These are phyloP conservation scores for Periconia macrospinosa DNA, from an alignment of 2,329 filamentous ascomycete genomes.

Conservation along the genomic window DNA sequence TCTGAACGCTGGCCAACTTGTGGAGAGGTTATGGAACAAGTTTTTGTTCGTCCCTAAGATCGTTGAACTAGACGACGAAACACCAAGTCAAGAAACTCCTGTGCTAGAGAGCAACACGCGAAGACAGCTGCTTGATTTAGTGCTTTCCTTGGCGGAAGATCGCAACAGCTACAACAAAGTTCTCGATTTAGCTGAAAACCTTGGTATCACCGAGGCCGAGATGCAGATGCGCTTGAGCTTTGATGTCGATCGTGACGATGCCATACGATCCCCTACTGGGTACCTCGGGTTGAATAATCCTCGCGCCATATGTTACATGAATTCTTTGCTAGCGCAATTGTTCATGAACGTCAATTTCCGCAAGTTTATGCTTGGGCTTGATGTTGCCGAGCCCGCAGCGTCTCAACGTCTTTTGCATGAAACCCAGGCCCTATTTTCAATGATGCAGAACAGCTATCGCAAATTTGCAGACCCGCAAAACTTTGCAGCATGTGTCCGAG, in stretches of 20 bases:
- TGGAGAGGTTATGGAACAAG: slow-evolving; percentile 37
- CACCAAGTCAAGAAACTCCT: slow-evolving; percentile 19
- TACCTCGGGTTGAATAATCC: slow-evolving; percentile 91
- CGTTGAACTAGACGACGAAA: slow-evolving; percentile 13
- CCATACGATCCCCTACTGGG: slow-evolving; percentile 74
- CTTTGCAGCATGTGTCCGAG: slow-evolving; percentile 76
- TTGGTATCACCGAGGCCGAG: slow-evolving; percentile 45
- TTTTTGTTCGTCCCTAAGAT: slow-evolving; percentile 36
- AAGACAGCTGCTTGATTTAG: slow-evolving; percentile 41
- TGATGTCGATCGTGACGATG: slow-evolving; percentile 63
- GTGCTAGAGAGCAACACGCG: slow-evolving; percentile 41
- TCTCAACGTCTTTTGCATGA: slow-evolving; percentile 72
- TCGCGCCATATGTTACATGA: slow-evolving; percentile 96
- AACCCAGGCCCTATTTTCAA: slow-evolving; percentile 79
- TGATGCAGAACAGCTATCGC: slow-evolving; percentile 80
- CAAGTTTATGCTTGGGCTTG: slow-evolving; percentile 69
- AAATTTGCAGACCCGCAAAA: slow-evolving; percentile 72
- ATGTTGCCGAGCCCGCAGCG: slow-evolving; percentile 56
- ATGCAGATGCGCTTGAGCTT: slow-evolving; percentile 58
- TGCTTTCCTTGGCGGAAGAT: slow-evolving; percentile 37
- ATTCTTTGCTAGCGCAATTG: slow-evolving; percentile 89
- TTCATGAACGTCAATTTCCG: slow-evolving; percentile 95
- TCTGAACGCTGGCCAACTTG: slow-evolving; percentile 30
- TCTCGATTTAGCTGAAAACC: slow-evolving; percentile 26
- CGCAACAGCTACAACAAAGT: slow-evolving; percentile 28